These are phyloP conservation scores for Phytomonas francai DNA, from an alignment of 208 protist species.

Conservation along the genomic window DNA sequence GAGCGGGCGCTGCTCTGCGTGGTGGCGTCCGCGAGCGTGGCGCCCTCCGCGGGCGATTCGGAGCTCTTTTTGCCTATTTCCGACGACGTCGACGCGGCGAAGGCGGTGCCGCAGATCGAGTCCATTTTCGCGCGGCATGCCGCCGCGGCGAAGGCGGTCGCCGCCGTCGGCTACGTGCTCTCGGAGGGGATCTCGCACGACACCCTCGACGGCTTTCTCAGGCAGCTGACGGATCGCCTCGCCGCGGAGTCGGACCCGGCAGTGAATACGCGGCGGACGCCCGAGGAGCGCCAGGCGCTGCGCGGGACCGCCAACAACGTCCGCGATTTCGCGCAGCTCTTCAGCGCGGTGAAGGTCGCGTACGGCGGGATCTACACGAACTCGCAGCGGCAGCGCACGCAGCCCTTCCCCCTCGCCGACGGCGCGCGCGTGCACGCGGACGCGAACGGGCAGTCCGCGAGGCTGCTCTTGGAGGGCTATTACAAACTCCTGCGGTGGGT, in stretches of 20 bases:
- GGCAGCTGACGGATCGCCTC: conserved; percentile 28
- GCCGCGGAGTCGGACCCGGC: conserved; percentile 15
- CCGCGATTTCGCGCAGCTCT: conserved; percentile 28
- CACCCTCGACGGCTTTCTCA: conserved; percentile 18
- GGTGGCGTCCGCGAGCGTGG: conserved; percentile 32
- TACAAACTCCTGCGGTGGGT: conserved; percentile 52
- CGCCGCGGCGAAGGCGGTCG: conserved; percentile 30
- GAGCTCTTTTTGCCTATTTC: too few species aligned
- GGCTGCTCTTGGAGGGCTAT: conserved; percentile 28
- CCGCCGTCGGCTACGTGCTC: conserved; percentile 38
- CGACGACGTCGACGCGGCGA: conserved; percentile 27
- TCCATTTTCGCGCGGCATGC: conserved; percentile 28
- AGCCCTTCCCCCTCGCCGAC: conserved; percentile 11
- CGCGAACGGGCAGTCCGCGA: conserved; percentile 21
- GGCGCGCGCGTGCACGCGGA: conserved; percentile 12
- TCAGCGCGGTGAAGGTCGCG: conserved; percentile 21
- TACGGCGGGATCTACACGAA: conserved; percentile 33
- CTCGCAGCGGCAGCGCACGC: conserved; percentile 18
- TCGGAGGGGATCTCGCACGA: conserved; percentile 30
- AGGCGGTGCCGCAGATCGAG: conserved; percentile 30
- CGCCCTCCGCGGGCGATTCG: conserved; percentile 12
- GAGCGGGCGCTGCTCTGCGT: conserved; percentile 35
- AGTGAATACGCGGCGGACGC: conserved; percentile 17
- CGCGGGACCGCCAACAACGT: conserved; percentile 37
- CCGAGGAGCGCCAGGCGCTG: conserved; percentile 25